A percentile compares a stretch with the other conserved stretches of the same genome.
phyloP scores from a whole-genome alignment of 2,329 filamentous ascomycete species.

The Rutstroemia sp. region DNA sequence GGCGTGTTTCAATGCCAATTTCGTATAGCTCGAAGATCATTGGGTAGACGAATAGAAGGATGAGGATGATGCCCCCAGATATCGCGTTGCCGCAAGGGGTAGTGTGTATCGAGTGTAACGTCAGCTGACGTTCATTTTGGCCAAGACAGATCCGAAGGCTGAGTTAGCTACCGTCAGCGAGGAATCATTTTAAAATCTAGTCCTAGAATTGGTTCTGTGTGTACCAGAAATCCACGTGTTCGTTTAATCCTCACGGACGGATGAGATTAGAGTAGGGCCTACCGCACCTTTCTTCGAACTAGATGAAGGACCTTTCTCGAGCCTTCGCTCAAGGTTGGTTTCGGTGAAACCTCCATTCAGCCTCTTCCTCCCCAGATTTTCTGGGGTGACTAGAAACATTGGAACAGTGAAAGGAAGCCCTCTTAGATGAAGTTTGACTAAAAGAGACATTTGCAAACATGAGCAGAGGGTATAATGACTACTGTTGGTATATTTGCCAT shows the following conservation, averaged over 20 bases:
- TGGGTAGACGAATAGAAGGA: background rate
- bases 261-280: background rate
- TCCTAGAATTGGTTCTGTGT: background rate
- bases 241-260: background rate
- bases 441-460: background rate
- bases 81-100: background rate
- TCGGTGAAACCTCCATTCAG: background rate
- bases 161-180: background rate
- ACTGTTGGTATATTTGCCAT: background rate
- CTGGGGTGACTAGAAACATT: too few species aligned
- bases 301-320: background rate
- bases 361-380: background rate
- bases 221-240: background rate
- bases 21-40: too few species aligned
- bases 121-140: constrained; percentile 4
- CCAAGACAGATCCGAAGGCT: background rate
- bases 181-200: background rate
- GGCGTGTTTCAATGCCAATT: background rate
- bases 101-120: background rate
- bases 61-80: constrained; percentile 3
- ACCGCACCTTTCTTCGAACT: background rate
- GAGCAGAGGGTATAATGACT: background rate
- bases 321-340: background rate
- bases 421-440: background rate
- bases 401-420: too few species aligned